These are phyloP conservation scores for Phytopythium boreale DNA, from an alignment of 352 stramenopile genomes.

Conservation along the genomic window DNA sequence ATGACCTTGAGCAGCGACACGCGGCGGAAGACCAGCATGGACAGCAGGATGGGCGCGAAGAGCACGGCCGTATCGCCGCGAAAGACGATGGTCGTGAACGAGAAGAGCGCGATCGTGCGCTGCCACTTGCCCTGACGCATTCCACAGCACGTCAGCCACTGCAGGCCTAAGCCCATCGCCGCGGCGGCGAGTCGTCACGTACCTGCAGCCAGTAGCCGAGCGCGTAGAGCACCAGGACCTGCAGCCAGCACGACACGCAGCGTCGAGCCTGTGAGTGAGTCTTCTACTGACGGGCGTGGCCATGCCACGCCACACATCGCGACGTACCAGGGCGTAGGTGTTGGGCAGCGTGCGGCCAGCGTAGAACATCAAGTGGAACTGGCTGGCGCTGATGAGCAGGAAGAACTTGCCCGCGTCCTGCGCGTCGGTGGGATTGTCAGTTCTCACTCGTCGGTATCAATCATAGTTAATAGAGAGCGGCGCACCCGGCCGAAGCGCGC, in stretches of 20 bases:
- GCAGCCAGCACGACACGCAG: not conserved
- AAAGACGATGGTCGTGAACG: constrained; percentile 94
- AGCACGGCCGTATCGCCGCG: constrained; percentile 96
- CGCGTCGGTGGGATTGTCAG: not conserved
- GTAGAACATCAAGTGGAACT: constrained; percentile 99
- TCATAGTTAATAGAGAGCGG: not conserved
- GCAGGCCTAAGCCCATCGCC: too few species aligned
- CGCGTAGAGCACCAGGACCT: constrained; percentile 54
- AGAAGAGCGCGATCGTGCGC: constrained; percentile 78
- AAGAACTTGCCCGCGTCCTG: constrained; percentile 68
- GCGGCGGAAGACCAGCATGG: constrained; percentile 74
- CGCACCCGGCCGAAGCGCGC: constrained; percentile 49
- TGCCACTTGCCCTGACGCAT: constrained; percentile 31
- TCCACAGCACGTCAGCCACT: constrained; percentile 4
- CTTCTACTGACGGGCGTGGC: too few species aligned
- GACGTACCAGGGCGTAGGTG: constrained; percentile 90
- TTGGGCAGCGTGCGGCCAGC: constrained; percentile 96
- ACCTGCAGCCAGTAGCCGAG: constrained; percentile 63
- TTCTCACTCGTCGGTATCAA: too few species aligned
- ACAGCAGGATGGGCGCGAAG: constrained; percentile 91
- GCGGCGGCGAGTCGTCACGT: not conserved
- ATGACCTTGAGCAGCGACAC: constrained; percentile 81
- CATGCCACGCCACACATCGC: too few species aligned
- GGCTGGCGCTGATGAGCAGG: constrained; percentile 84
- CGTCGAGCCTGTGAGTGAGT: not conserved